phyloP scores from a whole-genome alignment of 495 filamentous ascomycete genomes.

The Penicillium pulvis region DNA sequence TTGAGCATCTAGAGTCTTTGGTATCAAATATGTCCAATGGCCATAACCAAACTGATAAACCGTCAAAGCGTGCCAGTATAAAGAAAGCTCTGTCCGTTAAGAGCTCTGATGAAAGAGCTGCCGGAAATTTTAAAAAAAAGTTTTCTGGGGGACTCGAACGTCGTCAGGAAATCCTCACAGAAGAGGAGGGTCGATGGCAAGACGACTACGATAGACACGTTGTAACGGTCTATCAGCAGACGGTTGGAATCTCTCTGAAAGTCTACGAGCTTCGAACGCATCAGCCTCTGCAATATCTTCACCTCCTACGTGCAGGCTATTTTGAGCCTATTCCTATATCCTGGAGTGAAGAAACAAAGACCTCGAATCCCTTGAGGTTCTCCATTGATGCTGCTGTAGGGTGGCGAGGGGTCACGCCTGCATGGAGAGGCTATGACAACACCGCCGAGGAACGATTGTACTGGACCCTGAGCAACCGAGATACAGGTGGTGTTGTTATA shows the following conservation, averaged over 20 bases:
- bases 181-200: conserved; percentile 3
- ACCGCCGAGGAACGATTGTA: conserved; percentile 51
- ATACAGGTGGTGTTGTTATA: conserved; percentile 31
- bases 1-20: conserved; percentile 20
- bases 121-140: neutral
- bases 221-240: neutral
- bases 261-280: neutral
- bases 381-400: conserved; percentile 45
- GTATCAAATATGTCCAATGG: conserved; percentile 27
- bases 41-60: neutral
- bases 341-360: neutral
- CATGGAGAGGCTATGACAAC: conserved; percentile 50
- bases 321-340: conserved; percentile 4
- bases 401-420: conserved; percentile 51
- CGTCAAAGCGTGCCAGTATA: conserved; percentile 29
- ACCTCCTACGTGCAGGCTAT: conserved; percentile 1
- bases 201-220: neutral
- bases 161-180: neutral
- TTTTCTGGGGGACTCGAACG: conserved; percentile 1
- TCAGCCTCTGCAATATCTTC: neutral
- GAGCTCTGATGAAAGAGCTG: conserved; percentile 2
- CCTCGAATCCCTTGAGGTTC: conserved; percentile 43
- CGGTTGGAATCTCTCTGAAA: neutral
- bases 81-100: conserved; percentile 1
- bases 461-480: conserved; percentile 49